These are phyloP conservation scores for Closterium sp. DNA, from an alignment of 139 green algal species.

Conservation along the genomic window DNA sequence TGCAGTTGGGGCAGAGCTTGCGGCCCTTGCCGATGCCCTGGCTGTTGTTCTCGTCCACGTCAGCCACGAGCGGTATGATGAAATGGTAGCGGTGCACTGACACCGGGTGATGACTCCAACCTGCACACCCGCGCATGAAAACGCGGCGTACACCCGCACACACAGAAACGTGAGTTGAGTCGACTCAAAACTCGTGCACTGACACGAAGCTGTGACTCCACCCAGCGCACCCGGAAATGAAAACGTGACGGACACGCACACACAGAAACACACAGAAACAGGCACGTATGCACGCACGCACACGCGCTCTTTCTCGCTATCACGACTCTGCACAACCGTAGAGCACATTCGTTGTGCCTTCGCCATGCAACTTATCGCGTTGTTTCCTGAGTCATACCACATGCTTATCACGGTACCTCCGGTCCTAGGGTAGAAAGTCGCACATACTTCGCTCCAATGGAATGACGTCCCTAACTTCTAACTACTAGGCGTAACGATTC, in stretches of 20 bases:
- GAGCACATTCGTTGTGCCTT: background rate
- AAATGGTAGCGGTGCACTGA: slow-evolving; percentile 33
- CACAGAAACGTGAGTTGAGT: too few species aligned
- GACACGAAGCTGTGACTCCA: slow-evolving; percentile 49
- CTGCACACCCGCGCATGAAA: background rate
- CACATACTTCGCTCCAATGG: background rate
- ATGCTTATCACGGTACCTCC: background rate
- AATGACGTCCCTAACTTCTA: background rate
- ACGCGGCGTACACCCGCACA: too few species aligned
- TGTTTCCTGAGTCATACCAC: background rate
- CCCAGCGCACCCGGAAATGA: slow-evolving; percentile 21
- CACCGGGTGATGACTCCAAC: slow-evolving; percentile 50
- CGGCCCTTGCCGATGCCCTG: slow-evolving; percentile 7
- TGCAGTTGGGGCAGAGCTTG: slow-evolving; percentile 17
- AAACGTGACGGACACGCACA: too few species aligned
- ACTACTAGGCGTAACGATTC: background rate
- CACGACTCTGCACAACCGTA: too few species aligned
- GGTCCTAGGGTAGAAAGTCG: background rate
- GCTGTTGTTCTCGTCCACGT: slow-evolving; percentile 5
- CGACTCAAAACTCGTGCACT: background rate
- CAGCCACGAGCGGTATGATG: slow-evolving; percentile 14
- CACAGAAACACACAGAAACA: too few species aligned
- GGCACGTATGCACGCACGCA: too few species aligned
- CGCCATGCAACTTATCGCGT: background rate
- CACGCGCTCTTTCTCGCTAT: too few species aligned